Evolutionary conservation across 805 yeast genomes (phyloP).

Genomic region (Wickerhamomyces ciferrii): DNA sequence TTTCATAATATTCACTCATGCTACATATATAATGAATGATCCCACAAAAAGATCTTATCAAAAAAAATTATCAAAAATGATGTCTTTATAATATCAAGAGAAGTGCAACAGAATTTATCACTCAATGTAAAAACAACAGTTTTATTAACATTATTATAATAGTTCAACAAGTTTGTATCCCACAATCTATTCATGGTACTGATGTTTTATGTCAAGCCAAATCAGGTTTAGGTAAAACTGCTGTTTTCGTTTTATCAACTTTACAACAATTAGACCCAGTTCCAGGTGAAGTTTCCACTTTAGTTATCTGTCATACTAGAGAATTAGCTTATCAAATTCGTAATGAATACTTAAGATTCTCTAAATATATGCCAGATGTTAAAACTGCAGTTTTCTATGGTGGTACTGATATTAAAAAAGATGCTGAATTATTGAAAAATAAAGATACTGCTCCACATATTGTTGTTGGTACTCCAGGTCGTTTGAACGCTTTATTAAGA

Average conservation of each 20-base stretch:
- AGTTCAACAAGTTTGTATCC: conserved; percentile 98
- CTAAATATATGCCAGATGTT: conserved; percentile 98
- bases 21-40: no score
- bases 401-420: conserved; percentile 83
- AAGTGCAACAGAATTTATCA: not conserved
- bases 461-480: conserved; percentile 97
- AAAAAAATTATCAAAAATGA: no score
- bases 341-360: conserved; percentile 95
- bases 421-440: conserved; percentile 81
- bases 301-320: conserved; percentile 97
- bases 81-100: not conserved
- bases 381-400: conserved; percentile 96
- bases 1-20: no score
- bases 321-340: conserved; percentile 98
- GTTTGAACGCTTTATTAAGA: conserved; percentile 89
- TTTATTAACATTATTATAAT: conserved; percentile 7
- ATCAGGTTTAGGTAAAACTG: conserved; percentile 99
- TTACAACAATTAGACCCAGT: conserved; percentile 96
- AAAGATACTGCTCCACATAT: conserved; percentile 95
- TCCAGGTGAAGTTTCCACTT: conserved; percentile 91
- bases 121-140: not conserved
- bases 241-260: conserved; percentile 93
- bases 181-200: conserved; percentile 96
- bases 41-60: no score
- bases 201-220: conserved; percentile 98